Evolutionary conservation across 495 filamentous ascomycete genomes (phyloP).

Genomic region (Talaromyces wortmannii): DNA sequence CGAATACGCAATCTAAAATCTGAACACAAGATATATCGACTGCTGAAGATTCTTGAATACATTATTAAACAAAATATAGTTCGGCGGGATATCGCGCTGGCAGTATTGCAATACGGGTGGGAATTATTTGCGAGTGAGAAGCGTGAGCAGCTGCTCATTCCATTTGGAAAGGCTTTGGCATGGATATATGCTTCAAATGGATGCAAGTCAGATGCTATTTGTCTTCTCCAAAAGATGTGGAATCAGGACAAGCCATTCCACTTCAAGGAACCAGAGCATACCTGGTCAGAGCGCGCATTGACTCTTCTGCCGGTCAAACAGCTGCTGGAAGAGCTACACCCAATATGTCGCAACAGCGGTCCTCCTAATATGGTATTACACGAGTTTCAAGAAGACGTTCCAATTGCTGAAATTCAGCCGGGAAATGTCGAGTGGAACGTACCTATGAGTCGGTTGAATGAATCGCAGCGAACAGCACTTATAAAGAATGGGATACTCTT

Average conservation of each 20-base stretch:
- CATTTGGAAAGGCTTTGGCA: not conserved
- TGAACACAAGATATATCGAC: not conserved
- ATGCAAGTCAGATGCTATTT: not conserved
- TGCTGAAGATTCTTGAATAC: not conserved
- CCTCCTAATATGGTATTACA: too few species aligned
- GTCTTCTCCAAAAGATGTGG: not conserved
- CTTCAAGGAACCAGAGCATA: too few species aligned
- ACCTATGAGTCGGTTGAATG: too few species aligned
- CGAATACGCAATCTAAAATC: constrained; percentile 14
- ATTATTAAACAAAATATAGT: not conserved
- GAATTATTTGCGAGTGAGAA: not conserved
- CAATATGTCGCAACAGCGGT: too few species aligned
- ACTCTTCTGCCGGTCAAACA: too few species aligned
- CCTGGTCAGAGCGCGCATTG: too few species aligned
- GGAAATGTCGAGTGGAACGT: too few species aligned
- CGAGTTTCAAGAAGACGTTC: too few species aligned
- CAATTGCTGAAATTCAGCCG: too few species aligned
- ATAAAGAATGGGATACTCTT: too few species aligned
- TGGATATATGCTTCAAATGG: not conserved
- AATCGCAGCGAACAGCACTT: too few species aligned
- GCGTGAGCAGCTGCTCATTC: not conserved
- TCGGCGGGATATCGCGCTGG: not conserved
- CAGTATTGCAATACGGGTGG: not conserved
- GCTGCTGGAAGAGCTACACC: too few species aligned
- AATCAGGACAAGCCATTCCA: not conserved